These are phyloP conservation scores for Penicillium robsamsonii DNA, from an alignment of 495 filamentous ascomycete species.

Conservation along the genomic window DNA sequence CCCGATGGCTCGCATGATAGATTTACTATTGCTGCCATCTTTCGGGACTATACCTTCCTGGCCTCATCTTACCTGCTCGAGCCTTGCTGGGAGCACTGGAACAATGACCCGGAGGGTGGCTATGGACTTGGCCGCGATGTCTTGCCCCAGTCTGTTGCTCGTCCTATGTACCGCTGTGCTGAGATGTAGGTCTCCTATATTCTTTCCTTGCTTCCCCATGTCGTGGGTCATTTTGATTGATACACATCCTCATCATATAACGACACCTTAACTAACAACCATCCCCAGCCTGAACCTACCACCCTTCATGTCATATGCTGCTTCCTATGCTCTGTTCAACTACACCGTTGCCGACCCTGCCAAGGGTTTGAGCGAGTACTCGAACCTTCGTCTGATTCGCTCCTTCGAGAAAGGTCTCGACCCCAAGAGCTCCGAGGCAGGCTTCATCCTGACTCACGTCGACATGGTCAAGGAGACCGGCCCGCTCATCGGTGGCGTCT, in stretches of 20 bases:
- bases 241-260: slow-evolving; percentile 2
- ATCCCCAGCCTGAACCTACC: slow-evolving; percentile 42
- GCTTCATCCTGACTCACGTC: slow-evolving; percentile 80
- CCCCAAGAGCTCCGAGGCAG: slow-evolving; percentile 82
- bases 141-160: slow-evolving; percentile 65
- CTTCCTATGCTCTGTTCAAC: slow-evolving; percentile 88
- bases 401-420: slow-evolving; percentile 87
- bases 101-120: slow-evolving; percentile 55
- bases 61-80: slow-evolving; percentile 88
- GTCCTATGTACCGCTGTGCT: slow-evolving; percentile 75
- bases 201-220: slow-evolving; percentile 2
- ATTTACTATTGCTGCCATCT: slow-evolving; percentile 74
- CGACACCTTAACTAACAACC: slow-evolving; percentile 10
- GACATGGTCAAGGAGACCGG: slow-evolving; percentile 82
- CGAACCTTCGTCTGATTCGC: slow-evolving; percentile 80
- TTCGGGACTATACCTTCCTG: slow-evolving; percentile 86
- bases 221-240: neutral
- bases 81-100: slow-evolving; percentile 77
- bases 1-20: slow-evolving; percentile 56
- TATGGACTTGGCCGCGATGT: slow-evolving; percentile 74
- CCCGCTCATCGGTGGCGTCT: slow-evolving; percentile 63
- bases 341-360: slow-evolving; percentile 68
- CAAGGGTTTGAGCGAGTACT: slow-evolving; percentile 60
- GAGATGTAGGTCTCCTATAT: slow-evolving; percentile 60
- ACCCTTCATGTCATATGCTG: slow-evolving; percentile 96